These are phyloP conservation scores for Chlamydomonas sphaeroides DNA, from an alignment of 139 green algal species.

Conservation along the genomic window DNA sequence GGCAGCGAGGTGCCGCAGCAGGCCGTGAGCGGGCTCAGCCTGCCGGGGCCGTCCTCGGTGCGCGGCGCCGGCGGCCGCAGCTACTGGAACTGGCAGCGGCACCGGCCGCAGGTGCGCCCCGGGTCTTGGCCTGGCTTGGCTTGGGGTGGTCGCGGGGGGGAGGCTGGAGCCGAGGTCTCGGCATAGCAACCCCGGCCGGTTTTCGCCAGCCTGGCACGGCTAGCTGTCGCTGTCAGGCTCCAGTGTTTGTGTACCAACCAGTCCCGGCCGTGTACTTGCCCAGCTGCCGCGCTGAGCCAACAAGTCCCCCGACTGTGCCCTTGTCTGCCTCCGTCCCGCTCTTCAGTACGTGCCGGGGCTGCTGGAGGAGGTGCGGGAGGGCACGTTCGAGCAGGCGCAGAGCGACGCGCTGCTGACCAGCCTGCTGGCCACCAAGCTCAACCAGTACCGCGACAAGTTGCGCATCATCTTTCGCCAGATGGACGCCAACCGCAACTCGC, in stretches of 20 bases:
- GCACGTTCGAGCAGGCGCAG: constrained; percentile 12
- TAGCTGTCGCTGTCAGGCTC: too few species aligned
- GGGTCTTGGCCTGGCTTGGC: too few species aligned
- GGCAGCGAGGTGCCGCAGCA: neutral
- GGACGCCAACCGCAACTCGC: constrained; percentile 35
- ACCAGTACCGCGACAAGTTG: constrained; percentile 28
- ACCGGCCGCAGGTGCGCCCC: neutral
- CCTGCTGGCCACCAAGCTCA: constrained; percentile 21
- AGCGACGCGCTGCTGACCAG: constrained; percentile 20
- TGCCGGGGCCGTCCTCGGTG: constrained; percentile 15
- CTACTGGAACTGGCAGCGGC: constrained; percentile 32
- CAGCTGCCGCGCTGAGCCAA: neutral
- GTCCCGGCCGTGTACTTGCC: too few species aligned
- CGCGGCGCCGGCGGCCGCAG: constrained; percentile 4
- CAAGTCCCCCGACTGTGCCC: neutral
- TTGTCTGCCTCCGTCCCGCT: too few species aligned
- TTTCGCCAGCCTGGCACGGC: too few species aligned
- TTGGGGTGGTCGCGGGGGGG: too few species aligned
- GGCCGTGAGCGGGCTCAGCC: neutral
- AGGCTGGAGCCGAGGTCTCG: too few species aligned
- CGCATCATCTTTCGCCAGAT: constrained; percentile 29
- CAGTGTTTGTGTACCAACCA: too few species aligned
- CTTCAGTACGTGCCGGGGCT: constrained; percentile 7
- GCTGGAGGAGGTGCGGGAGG: constrained; percentile 17
- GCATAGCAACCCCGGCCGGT: too few species aligned